phyloP scores from a whole-genome alignment of 2,329 filamentous ascomycete genomes.

The Aspergillus calidoustus region DNA sequence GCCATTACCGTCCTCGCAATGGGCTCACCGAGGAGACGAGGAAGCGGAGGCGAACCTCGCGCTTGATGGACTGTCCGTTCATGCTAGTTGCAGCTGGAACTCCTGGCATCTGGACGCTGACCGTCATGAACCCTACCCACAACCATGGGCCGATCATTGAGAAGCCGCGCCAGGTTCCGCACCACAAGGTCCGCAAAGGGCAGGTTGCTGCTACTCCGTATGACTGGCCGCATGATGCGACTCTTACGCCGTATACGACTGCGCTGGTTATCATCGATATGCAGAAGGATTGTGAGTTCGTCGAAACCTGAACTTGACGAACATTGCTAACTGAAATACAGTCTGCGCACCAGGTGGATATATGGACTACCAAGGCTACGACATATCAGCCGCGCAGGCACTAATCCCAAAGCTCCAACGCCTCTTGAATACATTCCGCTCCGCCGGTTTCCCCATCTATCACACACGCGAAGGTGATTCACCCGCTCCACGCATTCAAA shows the following conservation, averaged over 20 bases:
- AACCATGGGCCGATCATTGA: slow-evolving; percentile 50
- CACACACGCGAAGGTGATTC: slow-evolving; percentile 51
- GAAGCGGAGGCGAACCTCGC: slow-evolving; percentile 49
- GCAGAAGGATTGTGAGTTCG: slow-evolving; percentile 52
- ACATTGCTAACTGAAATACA: slow-evolving; percentile 26
- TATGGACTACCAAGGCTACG: slow-evolving; percentile 51
- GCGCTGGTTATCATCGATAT: slow-evolving; percentile 54
- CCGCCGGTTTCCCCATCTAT: slow-evolving; percentile 48
- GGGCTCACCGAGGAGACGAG: slow-evolving; percentile 51
- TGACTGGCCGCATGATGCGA: slow-evolving; percentile 53
- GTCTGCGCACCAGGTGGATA: slow-evolving; percentile 51
- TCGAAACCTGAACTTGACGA: background rate
- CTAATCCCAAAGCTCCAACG: slow-evolving; percentile 48
- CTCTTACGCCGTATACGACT: slow-evolving; percentile 50
- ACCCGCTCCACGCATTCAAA: background rate
- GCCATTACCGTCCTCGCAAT: slow-evolving; percentile 50
- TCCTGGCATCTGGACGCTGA: slow-evolving; percentile 50
- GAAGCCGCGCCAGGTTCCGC: slow-evolving; percentile 45
- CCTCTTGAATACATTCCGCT: slow-evolving; percentile 45
- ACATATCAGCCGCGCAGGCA: slow-evolving; percentile 44
- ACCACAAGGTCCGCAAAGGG: slow-evolving; percentile 50
- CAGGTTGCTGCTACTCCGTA: slow-evolving; percentile 48
- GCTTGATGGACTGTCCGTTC: slow-evolving; percentile 51
- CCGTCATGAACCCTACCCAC: slow-evolving; percentile 47
- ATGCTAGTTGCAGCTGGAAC: slow-evolving; percentile 50